Evolutionary conservation across 129 eudicot species (phyloP), one percentile per base, ranked within the genome.

Genomic region (Pittosporum tobira): DNA sequence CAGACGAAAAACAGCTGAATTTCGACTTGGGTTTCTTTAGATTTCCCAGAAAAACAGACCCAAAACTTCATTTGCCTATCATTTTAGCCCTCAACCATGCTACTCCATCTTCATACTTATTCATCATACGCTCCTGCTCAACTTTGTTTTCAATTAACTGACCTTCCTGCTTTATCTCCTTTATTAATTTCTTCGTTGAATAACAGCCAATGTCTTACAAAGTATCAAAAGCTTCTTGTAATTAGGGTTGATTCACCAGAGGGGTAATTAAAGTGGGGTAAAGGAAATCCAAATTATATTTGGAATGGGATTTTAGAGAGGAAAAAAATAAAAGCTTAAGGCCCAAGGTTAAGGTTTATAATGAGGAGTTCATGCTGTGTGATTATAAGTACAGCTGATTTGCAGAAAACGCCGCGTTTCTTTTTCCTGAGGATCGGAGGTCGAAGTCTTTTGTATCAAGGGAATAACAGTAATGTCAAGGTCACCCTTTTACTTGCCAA

Each of bases 1-100:
- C 65, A 18, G 81, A 43, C 15, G 94, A 88, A 11, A 67, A 80
- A 40, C 61, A 84, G 52, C 77, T 61, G 75, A 73, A 80, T 51
- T 20, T 68, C 10, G 82, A 80, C 74, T 59, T 80, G 71, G 84
- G 88, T 24, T 77, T 80, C 66, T 77, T 84, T 26, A 80, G 65
- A 48, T 67, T 84, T 2, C 87, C 94, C n/a, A 84, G 38, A 62
- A 55, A 84, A 20, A 84, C 94, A 23, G 81, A 71, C 37, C 94
- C 94, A 37, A 73, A 84, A 71, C 84, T 75, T 16, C 94, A 87
- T 71, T 84, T 80, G 1, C 94, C 94, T 24, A 84, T 74, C 58
- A 84, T 61, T 63, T 55, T 65, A 28, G 87, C 94, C 54, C 94
- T 59, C 13, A 36, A 62, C 94, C 94, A 84, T 19, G 76, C 70